These are phyloP conservation scores for Incumbomyces lentus DNA, from an alignment of 2,329 filamentous ascomycete genomes.

Conservation along the genomic window DNA sequence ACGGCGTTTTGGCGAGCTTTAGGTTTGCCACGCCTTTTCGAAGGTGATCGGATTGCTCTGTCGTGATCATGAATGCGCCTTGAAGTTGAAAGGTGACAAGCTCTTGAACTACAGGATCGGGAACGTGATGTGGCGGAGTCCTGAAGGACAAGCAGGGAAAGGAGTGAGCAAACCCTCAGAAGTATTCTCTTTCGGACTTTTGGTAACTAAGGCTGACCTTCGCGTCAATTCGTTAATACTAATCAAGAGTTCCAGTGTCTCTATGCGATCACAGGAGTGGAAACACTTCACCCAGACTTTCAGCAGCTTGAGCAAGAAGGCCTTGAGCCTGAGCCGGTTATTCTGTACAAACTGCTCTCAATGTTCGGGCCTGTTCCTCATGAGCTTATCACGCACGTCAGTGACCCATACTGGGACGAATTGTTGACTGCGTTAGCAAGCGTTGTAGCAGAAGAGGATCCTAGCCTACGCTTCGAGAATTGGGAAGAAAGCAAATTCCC, in stretches of 20 bases:
- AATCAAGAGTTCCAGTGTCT: slow-evolving; percentile 13
- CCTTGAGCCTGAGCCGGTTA: slow-evolving; percentile 22
- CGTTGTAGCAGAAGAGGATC: slow-evolving; percentile 6
- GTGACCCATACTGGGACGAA: slow-evolving; percentile 20
- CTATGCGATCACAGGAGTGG: slow-evolving; percentile 21
- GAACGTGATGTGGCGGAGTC: slow-evolving; percentile 15
- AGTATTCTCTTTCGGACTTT: slow-evolving; percentile 12
- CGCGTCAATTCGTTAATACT: slow-evolving; percentile 1
- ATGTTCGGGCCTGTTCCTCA: slow-evolving; percentile 22
- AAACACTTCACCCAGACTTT: slow-evolving; percentile 22
- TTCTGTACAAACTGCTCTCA: slow-evolving; percentile 22
- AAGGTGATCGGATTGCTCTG: no score
- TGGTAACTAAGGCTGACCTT: slow-evolving; percentile 8
- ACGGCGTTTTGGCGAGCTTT: no score
- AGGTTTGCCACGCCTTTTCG: no score
- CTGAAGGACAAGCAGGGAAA: slow-evolving; percentile 10
- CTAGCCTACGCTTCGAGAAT: slow-evolving; percentile 18
- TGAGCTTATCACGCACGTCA: slow-evolving; percentile 22
- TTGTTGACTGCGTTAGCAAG: neutral
- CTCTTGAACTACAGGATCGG: slow-evolving; percentile 10
- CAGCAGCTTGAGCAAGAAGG: slow-evolving; percentile 16
- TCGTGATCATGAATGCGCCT: slow-evolving; percentile 13
- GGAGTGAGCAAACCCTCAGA: slow-evolving; percentile 7
- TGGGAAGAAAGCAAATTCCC: slow-evolving; percentile 24
- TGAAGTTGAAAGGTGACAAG: slow-evolving; percentile 8